Base-by-base conservation (phyloP, 2,329 filamentous ascomycete species). In the Botrytis paeoniae region DNA sequence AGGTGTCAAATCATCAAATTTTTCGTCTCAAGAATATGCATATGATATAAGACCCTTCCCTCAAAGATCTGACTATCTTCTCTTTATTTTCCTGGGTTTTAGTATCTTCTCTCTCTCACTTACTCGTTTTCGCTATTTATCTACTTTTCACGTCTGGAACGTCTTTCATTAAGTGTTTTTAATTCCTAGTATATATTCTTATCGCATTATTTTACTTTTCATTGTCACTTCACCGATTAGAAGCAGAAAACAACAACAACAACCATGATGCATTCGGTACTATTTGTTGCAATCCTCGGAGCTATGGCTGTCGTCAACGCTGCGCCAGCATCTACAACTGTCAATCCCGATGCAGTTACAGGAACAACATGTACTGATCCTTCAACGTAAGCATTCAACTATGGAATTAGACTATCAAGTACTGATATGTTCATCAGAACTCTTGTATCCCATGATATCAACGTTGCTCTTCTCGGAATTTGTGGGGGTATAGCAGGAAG, bases 401-500 rank as follows among this genome's bases (percentile, higher is more conserved):
- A 57, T 51, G 16, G 16, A 51, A 48, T 9, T 16, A 32, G 41
- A 10, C 35, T 63, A 39, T n/a, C 14, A 59, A 32, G 22, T 54
- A 65, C 73, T 72, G 70, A 71, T 39, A 69, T 45, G 35, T 20
- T n/a, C 22, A 70, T 51, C 25, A 77, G 74, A 37, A 77, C 60
- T 12, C 72, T 77, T 10, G 72, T 73, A 20, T 68, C 51, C 22
- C 85, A 88, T 78, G 86, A 88, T 78, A 82, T 83, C 59, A 83
- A 84, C 74, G 84, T 85, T 20, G 85, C 85, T 12, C 82, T 87
- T 20, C 51, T 57, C n/a, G 80, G 78, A 70, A 86, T 86, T 80
- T 88, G 86, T 80, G 83, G 85, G 69, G 84, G 80, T 73, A 87
- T 87, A 74, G 82, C 85, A 0, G 85, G 84, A 25, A 76, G 81